Base-by-base conservation (phyloP, 139 green algal genomes). In the Coelastrella sp. region DNA sequence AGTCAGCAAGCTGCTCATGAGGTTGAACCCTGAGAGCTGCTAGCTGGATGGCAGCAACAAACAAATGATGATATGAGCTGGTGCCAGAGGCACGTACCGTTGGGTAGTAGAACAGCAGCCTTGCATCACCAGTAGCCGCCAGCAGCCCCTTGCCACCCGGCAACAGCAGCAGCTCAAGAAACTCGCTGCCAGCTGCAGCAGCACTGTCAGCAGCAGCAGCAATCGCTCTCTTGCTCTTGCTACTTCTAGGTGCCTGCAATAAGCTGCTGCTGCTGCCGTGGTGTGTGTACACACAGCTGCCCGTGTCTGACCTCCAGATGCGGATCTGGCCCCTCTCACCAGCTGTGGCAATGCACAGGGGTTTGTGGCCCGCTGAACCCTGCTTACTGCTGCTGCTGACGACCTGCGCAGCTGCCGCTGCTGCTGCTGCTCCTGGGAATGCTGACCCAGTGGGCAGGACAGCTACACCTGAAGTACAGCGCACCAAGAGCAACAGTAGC, bases 321-420 rank as follows among this genome's bases (percentile, higher is more conserved):
- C 90, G 91, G 11, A 99, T 59, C 7, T 81, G 58, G 0, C 97
- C 97, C 56, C 92, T 94, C 78, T 99, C 97, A 11, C 97, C 97
- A 12, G 93, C 96, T 7, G 96, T 98, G 25, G 95, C 95, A 91
- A 99, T 99, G 85, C 82, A 93, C 0, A 97, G 73, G 70, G 20
- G 74, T 58, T 20, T 49, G 24, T 76, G 68, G 24, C 35, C 35
- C 57, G 60, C 11, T 24, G 27, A 19, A 7, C 17, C n/a, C 4
- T 49, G 10, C 58, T 68, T 80, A 49, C 35, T 76, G 59, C 79
- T 83, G 76, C 75, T 61, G 49, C 74, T 84, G 86, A 19, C 35
- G 35, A 49, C 35, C 35, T 49, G 35, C 35, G 35, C 35, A n/a
- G 60, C 22, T 24, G 20, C 25, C 25, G 19, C 65, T 58, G 56